Evolutionary conservation across 495 filamentous ascomycete genomes (phyloP).

Genomic region (Penicillium cinerascens): DNA sequence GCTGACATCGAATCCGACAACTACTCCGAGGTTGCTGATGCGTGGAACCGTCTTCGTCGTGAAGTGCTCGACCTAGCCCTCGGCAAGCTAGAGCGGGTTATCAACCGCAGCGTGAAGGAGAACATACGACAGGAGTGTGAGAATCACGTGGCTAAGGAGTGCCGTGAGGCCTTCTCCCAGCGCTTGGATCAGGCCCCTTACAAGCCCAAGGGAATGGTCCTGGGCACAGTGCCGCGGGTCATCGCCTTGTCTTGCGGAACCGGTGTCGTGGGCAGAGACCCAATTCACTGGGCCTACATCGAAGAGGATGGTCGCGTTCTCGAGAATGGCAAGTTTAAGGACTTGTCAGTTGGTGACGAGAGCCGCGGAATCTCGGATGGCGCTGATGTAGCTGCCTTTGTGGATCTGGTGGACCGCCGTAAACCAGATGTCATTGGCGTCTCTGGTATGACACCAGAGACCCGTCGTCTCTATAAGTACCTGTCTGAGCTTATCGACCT

Average conservation of each 20-base stretch:
- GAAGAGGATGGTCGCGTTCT: conserved; percentile 88
- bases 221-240: conserved; percentile 84
- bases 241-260: conserved; percentile 78
- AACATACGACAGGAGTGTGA: conserved; percentile 88
- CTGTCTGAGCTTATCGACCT: conserved; percentile 70
- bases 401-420: conserved; percentile 68
- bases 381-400: conserved; percentile 60
- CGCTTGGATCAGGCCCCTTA: conserved; percentile 93
- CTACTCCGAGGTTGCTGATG: conserved; percentile 89
- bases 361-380: conserved; percentile 61
- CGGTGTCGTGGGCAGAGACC: conserved; percentile 68
- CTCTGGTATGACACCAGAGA: conserved; percentile 86
- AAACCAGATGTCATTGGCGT: conserved; percentile 88
- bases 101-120: conserved; percentile 89
- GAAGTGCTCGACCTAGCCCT: conserved; percentile 82
- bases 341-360: conserved; percentile 68
- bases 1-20: conserved; percentile 88
- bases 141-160: conserved; percentile 74
- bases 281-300: conserved; percentile 85
- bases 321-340: conserved; percentile 81
- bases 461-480: conserved; percentile 75
- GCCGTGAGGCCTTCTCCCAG: conserved; percentile 79
- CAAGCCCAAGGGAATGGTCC: conserved; percentile 88
- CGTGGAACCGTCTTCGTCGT: conserved; percentile 83
- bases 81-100: conserved; percentile 72